Conservation (phyloP, 1,284 basidiomycete genomes). For the Pascua guehoae region DNA sequence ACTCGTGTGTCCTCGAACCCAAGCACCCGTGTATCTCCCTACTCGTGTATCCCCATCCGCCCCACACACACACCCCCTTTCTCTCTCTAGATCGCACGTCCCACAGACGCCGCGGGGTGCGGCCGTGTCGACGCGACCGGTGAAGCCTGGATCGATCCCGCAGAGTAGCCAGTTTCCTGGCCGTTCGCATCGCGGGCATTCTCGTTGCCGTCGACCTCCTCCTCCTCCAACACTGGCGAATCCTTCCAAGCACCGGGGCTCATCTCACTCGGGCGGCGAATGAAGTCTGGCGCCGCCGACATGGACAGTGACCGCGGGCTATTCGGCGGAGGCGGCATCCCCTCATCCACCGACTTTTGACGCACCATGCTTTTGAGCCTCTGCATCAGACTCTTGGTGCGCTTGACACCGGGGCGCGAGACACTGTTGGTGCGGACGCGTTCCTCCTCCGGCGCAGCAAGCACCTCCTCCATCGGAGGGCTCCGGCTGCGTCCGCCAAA, state of each 20-base stretch:
- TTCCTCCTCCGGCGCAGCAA: neutral
- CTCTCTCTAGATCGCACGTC: no score
- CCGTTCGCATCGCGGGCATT: neutral
- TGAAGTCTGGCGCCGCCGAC: conserved; percentile 11
- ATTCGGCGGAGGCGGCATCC: neutral
- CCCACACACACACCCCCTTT: no score
- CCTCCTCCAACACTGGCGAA: conserved; percentile 9
- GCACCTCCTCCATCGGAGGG: conserved; percentile 9
- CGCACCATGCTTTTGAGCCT: conserved; percentile 51
- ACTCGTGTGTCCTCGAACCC: no score
- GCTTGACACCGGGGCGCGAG: conserved; percentile 34
- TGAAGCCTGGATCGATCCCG: neutral
- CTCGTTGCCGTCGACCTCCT: neutral
- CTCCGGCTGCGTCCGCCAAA: conserved; percentile 17
- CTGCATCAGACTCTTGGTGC: conserved; percentile 51
- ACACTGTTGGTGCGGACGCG: neutral
- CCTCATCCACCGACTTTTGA: conserved; percentile 15
- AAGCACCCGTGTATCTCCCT: no score
- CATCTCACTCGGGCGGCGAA: neutral
- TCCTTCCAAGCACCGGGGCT: conserved; percentile 4
- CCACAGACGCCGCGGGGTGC: no score
- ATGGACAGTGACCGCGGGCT: conserved; percentile 21
- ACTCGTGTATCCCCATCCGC: no score
- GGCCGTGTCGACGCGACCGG: neutral
- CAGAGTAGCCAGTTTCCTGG: neutral